A percentile compares a stretch with the other conserved stretches of the same genome.
Evolutionary conservation across 805 yeast species (phyloP).

Genomic region (Candida maltosa): DNA sequence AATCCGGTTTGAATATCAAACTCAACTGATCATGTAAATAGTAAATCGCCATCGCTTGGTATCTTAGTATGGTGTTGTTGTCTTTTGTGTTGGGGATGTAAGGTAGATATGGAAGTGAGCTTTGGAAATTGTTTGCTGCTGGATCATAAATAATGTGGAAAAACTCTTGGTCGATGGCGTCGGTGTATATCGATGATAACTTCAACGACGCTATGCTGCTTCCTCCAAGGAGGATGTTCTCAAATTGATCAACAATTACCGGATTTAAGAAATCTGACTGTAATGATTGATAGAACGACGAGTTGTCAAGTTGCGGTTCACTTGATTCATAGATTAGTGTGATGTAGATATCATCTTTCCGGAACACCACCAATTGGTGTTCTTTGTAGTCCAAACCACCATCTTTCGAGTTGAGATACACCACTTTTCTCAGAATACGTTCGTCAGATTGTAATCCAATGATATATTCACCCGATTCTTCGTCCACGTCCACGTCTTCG

Average conservation of each 20-base stretch:
- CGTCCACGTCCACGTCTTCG: too few relatives aligned
- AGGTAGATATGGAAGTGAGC: constrained; percentile 38
- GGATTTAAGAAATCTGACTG: constrained; percentile 16
- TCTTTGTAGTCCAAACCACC: constrained; percentile 16
- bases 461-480: constrained; percentile 19
- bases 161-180: constrained; percentile 30
- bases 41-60: constrained; percentile 28
- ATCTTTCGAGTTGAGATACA: constrained; percentile 18
- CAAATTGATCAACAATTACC: constrained; percentile 21
- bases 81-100: constrained; percentile 8
- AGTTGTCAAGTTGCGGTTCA: constrained; percentile 18
- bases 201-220: constrained; percentile 27
- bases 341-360: constrained; percentile 17
- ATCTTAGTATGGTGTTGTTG: constrained; percentile 10
- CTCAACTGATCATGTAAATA: constrained; percentile 38
- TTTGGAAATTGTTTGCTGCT: constrained; percentile 19
- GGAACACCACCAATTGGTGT: constrained; percentile 29
- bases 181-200: constrained; percentile 18
- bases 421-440: constrained; percentile 20
- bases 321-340: constrained; percentile 29
- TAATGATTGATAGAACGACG: constrained; percentile 21
- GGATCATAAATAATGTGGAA: constrained; percentile 34
- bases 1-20: constrained; percentile 25
- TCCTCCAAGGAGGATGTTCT: constrained; percentile 12
- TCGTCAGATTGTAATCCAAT: constrained; percentile 19